Percentiles rank a stretch among this genome's conserved stretches.
phyloP scores from a whole-genome alignment of 2,329 filamentous ascomycete species.

The Cladosporium sp. region DNA sequence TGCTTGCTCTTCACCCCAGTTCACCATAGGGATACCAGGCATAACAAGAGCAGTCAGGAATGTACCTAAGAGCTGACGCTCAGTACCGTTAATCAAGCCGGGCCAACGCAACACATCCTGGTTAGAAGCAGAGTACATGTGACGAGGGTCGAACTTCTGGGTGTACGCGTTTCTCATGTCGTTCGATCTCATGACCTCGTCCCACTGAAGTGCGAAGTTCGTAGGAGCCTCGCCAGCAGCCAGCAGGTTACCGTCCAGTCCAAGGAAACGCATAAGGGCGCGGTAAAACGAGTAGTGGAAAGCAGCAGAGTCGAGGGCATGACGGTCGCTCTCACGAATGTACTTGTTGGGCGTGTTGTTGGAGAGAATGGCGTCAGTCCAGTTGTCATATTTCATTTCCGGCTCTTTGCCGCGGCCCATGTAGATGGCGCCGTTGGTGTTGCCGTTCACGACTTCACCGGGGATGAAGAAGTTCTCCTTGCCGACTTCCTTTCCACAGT shows the following conservation, averaged over 20 bases:
- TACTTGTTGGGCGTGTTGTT: constrained; percentile 43
- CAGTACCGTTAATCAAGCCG: constrained; percentile 52
- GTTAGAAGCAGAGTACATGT: constrained; percentile 62
- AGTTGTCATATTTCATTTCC: constrained; percentile 46
- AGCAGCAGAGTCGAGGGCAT: constrained; percentile 56
- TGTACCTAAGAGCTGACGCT: constrained; percentile 54
- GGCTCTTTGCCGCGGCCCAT: constrained; percentile 60
- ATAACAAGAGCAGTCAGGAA: constrained; percentile 58
- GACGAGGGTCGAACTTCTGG: constrained; percentile 59
- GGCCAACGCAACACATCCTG: constrained; percentile 66
- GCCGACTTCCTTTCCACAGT: constrained; percentile 53
- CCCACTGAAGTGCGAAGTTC: constrained; percentile 54
- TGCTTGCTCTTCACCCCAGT: constrained; percentile 64
- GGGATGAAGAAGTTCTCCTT: constrained; percentile 63
- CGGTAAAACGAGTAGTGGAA: constrained; percentile 65
- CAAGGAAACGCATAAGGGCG: constrained; percentile 57
- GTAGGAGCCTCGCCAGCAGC: constrained; percentile 51
- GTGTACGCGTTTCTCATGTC: constrained; percentile 59
- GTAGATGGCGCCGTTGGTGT: constrained; percentile 57
- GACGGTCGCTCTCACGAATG: constrained; percentile 49
- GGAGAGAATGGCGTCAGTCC: constrained; percentile 46
- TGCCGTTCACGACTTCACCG: constrained; percentile 61
- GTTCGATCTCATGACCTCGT: constrained; percentile 54
- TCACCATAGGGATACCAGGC: constrained; percentile 57
- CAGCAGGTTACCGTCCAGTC: constrained; percentile 54